Evolutionary conservation across 257 asterid species (phyloP), one percentile per base, ranked within the genome.

Genomic region (Voacanga thouarsii): DNA sequence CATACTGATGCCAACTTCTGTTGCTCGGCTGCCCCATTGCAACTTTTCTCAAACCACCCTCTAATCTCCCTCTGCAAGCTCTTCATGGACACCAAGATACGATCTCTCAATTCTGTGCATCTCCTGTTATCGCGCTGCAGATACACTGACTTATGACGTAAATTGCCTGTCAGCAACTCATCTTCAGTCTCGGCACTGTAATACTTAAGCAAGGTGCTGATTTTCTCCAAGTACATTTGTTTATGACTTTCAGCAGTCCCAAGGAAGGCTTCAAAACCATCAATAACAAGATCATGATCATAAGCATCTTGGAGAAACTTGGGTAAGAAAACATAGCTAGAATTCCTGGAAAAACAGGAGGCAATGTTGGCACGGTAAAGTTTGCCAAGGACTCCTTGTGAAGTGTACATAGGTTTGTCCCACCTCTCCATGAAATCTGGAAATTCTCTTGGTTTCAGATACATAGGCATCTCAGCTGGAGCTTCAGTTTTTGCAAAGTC

Each of bases 381-480:
- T 83, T 93, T 92, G 68, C 99, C 99, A 26, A 95, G 77, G 1
- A 81, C 88, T 6, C 94, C 89, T 28, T 83, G 84, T 45, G 99
- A 95, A 82, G 84, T 71, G 79, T 95, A 95, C 84, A 80, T 90
- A 10, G 97, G 97, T 86, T 87, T 91, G 64, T 91, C 97, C 90
- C 90, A 89, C 79, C 99, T 81, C 86, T 92, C 97, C 97, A 95
- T 88, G 90, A 93, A 95, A 82, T 95, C 99, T 0, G 99, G 98
- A 45, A 85, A 95, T 78, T 93, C 98, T 75, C 90, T 77, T 39
- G 96, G 96, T 84, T 87, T 93, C 72, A 95, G 81, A 47, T 49
- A 81, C 74, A 88, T 76, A 12, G 98, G 99, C 97, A 95, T 95
- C 88, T 89, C 98, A 11, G 98, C 99, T 18, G 98, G 97, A 73